phyloP scores from a whole-genome alignment of 2,329 filamentous ascomycete genomes.

The Clonostachys rosea region DNA sequence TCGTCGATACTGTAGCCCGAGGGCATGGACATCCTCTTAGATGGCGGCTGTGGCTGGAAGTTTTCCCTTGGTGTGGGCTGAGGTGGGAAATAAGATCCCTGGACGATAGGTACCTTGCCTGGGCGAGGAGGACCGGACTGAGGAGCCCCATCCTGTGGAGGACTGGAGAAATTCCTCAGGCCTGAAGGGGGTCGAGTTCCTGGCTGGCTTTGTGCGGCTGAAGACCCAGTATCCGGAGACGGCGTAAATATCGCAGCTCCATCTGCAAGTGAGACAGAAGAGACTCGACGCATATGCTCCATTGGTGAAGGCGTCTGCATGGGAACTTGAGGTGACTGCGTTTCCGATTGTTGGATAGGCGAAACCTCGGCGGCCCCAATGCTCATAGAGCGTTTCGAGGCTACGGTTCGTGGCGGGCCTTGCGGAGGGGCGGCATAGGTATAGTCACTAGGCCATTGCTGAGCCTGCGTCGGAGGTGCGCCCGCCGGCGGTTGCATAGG shows the following conservation, averaged over 20 bases:
- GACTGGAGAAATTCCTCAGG: neutral
- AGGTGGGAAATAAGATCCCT: conserved; percentile 8
- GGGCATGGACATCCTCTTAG: conserved; percentile 10
- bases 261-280: conserved; percentile 9
- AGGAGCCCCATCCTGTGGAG: neutral
- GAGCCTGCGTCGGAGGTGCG: neutral
- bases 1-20: neutral
- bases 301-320: conserved; percentile 20
- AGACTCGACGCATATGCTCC: conserved; percentile 13
- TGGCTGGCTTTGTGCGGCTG: conserved; percentile 5
- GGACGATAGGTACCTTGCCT: neutral
- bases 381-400: neutral
- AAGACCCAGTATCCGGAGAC: conserved; percentile 13
- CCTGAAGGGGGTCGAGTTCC: neutral
- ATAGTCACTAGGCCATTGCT: neutral
- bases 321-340: conserved; percentile 12
- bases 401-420: too few species aligned
- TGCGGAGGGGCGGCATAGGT: too few species aligned
- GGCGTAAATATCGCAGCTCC: conserved; percentile 7
- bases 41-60: neutral
- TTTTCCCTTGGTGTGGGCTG: conserved; percentile 3
- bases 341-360: conserved; percentile 14
- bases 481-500: neutral
- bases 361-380: conserved; percentile 15
- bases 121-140: neutral